phyloP scores from a whole-genome alignment of 2,329 filamentous ascomycete genomes.

The Aspergillus ruber region DNA sequence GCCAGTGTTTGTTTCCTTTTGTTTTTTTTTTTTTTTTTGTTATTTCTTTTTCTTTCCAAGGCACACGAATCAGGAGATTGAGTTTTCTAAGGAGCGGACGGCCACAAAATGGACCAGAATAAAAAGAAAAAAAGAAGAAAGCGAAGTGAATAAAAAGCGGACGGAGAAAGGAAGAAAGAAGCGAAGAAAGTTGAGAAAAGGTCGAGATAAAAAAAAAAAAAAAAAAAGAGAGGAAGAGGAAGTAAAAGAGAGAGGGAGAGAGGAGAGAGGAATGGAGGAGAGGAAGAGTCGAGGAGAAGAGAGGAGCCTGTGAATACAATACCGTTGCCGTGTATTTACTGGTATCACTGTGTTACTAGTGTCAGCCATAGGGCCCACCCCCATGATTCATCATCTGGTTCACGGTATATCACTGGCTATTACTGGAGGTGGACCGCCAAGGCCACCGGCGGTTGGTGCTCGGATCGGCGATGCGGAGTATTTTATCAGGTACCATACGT shows the following conservation, averaged over 20 bases:
- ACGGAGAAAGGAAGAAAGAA: conserved; percentile 5
- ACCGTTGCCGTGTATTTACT: too few species aligned
- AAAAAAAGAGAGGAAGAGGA: conserved; percentile 12
- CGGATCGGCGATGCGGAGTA: too few species aligned
- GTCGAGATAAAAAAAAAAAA: conserved; percentile 10
- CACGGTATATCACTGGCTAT: not conserved
- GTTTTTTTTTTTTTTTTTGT: not conserved
- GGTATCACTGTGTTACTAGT: not conserved
- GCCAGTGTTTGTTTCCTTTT: conserved; percentile 6
- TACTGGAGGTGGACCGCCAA: too few species aligned
- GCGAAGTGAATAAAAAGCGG: conserved; percentile 9
- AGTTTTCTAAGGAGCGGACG: conserved; percentile 31
- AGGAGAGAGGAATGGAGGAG: conserved; percentile 3
- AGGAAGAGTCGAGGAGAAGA: not conserved
- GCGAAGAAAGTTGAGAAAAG: conserved; percentile 6
- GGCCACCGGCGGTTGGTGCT: too few species aligned
- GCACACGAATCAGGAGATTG: not conserved
- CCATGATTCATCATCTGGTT: not conserved
- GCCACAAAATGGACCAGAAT: conserved; percentile 26
- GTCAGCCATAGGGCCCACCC: not conserved
- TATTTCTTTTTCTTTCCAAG: not conserved
- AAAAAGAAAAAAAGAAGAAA: conserved; percentile 5
- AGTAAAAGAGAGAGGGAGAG: conserved; percentile 5
- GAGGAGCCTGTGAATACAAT: not conserved
- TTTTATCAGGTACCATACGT: too few species aligned